Evolutionary conservation across 208 protist species (phyloP).

Genomic region (Acanthamoeba castellanii): DNA sequence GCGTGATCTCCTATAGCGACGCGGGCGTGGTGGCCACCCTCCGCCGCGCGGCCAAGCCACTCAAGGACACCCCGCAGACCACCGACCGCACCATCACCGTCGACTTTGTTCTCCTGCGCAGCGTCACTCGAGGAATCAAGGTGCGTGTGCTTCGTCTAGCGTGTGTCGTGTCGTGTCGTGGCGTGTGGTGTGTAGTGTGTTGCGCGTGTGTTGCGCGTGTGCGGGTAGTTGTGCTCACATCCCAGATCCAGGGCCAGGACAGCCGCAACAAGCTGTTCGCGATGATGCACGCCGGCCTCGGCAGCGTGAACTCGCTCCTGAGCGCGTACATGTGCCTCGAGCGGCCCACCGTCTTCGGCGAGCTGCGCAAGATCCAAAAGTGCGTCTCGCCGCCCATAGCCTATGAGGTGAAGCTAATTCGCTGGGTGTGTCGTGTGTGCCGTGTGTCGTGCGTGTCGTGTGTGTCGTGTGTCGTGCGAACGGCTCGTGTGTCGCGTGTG

Average conservation of each 20-base stretch:
- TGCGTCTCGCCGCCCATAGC: background rate
- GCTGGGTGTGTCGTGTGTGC: background rate
- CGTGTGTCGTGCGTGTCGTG: background rate
- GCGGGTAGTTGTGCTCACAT: too few species aligned
- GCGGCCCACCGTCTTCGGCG: constrained; percentile 70
- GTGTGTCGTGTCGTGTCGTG: background rate
- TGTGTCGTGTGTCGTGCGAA: too few species aligned
- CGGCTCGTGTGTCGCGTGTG: too few species aligned
- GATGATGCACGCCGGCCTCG: constrained; percentile 60
- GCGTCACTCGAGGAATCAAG: constrained; percentile 68
- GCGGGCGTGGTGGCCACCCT: constrained; percentile 4
- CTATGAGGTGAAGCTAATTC: too few species aligned
- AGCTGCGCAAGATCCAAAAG: constrained; percentile 71
- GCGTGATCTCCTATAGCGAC: constrained; percentile 63
- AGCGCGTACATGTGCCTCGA: constrained; percentile 73
- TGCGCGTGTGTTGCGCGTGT: background rate
- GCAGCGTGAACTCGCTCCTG: constrained; percentile 69
- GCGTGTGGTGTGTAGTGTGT: background rate
- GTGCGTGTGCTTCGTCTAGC: background rate
- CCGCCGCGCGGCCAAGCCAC: constrained; percentile 19
- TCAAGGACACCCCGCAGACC: constrained; percentile 48
- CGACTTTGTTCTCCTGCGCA: constrained; percentile 60
- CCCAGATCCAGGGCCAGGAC: constrained; percentile 62
- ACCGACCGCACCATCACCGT: constrained; percentile 66
- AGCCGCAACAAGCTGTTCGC: constrained; percentile 73